Base-by-base conservation (phyloP, 1,284 basidiomycete species). In the Apiotrichum sp. region DNA sequence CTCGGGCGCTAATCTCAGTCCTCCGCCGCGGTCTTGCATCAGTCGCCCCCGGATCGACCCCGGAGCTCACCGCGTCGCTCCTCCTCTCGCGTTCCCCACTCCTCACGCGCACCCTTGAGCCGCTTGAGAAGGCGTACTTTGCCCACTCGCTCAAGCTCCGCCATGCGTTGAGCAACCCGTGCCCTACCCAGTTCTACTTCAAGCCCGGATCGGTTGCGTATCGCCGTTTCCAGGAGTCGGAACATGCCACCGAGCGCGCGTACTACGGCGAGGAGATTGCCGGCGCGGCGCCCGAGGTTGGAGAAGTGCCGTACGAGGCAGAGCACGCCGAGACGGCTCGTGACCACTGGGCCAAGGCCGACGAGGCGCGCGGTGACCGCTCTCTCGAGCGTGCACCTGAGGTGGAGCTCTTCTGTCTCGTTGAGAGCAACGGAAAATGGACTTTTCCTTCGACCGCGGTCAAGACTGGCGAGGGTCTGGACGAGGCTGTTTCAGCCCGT, bases 171-270 rank as follows among this genome's bases (percentile, higher is more conserved):
- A 86, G 88, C 70, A 92, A 93, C 69, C 93, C 93, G 0, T 86
- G 92, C 74, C 87, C 90, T 14, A 82, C 84, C 55, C 86, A 91
- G 44, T 95, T 96, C 75, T 98, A 96, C 80, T 98, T 97, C 82
- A 93, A 93, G 76, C 85, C 86, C 57, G 93, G 93, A 1, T 90
- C 90, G 0, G 81, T 91, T 3, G 83, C 95, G 36, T 87, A 93
- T 71, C 85, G 85, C 43, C 83, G 87, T 49, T 97, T 93, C 72
- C 84, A 80, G 48, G 74, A 83, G 52, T 84, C 89, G 65, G 87
- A 92, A 68, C 81, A 83, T 55, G 78, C 80, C 61, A 81, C 86
- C 50, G 88, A 91, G 66, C 77, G 79, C 40, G 78, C 80, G 53
- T 84, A 84, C 1, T 92, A 90, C 72, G 88, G 89, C 0, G 73